Conservation (phyloP, 495 filamentous ascomycete genomes). For the Aspergillus sparsus region DNA sequence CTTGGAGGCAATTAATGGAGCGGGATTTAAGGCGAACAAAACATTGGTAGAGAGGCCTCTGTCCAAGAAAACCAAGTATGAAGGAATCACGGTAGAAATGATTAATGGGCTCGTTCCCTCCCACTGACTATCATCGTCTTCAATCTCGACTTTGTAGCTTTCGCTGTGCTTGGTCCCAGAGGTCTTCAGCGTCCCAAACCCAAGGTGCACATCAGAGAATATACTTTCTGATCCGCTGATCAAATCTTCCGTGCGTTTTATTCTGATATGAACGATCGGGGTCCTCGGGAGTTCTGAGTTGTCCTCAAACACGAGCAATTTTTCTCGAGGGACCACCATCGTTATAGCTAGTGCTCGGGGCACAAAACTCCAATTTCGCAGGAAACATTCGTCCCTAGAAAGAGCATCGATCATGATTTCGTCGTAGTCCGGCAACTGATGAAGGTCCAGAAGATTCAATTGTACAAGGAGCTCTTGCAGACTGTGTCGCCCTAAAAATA, state of each 20-base stretch:
- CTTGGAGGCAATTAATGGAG: not conserved
- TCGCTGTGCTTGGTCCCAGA: conserved; percentile 26
- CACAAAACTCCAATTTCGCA: conserved; percentile 32
- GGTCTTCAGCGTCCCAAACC: conserved; percentile 34
- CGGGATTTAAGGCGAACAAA: not conserved
- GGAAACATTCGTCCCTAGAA: not conserved
- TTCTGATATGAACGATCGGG: not conserved
- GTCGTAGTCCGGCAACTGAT: not conserved
- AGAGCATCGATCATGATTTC: not conserved
- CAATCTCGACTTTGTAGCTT: conserved; percentile 28
- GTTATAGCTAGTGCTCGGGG: conserved; percentile 39
- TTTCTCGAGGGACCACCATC: conserved; percentile 31
- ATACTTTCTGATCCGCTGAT: not conserved
- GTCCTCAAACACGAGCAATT: not conserved
- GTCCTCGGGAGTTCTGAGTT: not conserved
- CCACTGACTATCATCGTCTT: conserved; percentile 30
- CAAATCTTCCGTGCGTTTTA: not conserved
- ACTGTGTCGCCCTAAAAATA: not conserved
- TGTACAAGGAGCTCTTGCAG: not conserved
- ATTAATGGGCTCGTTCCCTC: conserved; percentile 39
- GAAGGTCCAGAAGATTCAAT: not conserved
- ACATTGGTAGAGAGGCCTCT: conserved; percentile 13
- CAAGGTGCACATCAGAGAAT: conserved; percentile 28
- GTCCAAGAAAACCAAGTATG: conserved; percentile 27
- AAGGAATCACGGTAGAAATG: conserved; percentile 41